phyloP scores from a whole-genome alignment of 192 early-diverging fungal genomes.

The Umbelopsis sp. region DNA sequence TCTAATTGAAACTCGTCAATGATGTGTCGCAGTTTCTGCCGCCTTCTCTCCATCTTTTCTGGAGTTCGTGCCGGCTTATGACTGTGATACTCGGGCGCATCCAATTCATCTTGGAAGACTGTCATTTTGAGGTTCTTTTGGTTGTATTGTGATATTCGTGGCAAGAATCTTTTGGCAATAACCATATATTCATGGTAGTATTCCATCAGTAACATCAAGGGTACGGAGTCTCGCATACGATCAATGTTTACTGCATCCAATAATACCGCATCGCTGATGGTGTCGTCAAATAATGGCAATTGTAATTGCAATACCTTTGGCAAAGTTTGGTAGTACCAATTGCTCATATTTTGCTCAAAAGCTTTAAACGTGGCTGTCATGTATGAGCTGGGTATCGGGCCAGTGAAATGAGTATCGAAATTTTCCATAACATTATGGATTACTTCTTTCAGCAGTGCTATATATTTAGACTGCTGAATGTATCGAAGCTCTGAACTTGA shows the following conservation, averaged over 20 bases:
- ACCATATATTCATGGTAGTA: conserved; percentile 23
- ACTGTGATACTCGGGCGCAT: neutral
- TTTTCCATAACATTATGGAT: neutral
- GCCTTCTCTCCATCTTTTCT: neutral
- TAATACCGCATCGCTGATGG: neutral
- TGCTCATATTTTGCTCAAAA: conserved; percentile 6
- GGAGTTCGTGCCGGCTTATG: neutral
- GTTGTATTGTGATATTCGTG: conserved; percentile 4
- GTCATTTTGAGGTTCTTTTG: neutral
- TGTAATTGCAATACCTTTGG: conserved; percentile 3
- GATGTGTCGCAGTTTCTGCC: neutral
- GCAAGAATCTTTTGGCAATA: conserved; percentile 6
- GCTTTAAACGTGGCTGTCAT: neutral
- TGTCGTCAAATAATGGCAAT: conserved; percentile 22
- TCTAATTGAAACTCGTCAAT: neutral
- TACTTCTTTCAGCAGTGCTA: neutral
- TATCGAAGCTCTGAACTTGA: neutral
- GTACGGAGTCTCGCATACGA: neutral
- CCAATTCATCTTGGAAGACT: neutral
- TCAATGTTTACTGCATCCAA: neutral
- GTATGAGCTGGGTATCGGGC: neutral
- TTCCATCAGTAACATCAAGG: neutral
- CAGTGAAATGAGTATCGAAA: neutral
- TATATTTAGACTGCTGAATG: conserved; percentile 1
- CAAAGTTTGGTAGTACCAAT: conserved; percentile 19